These are phyloP conservation scores for Podospora comata DNA, from an alignment of 495 filamentous ascomycete species.

Conservation along the genomic window DNA sequence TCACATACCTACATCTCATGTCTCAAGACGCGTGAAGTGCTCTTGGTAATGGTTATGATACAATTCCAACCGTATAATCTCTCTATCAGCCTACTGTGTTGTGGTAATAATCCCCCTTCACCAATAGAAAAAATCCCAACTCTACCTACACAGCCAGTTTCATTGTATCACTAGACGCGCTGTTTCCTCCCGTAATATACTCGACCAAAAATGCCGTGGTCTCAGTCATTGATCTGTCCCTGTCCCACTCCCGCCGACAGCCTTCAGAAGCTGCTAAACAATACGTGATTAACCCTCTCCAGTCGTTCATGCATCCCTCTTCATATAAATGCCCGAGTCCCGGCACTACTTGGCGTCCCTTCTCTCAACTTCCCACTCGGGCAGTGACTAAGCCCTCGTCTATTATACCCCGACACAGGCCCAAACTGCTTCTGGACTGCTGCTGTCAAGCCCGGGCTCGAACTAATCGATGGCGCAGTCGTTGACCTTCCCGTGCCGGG, in stretches of 20 bases:
- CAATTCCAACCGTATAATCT: not conserved
- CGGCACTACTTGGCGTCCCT: not conserved
- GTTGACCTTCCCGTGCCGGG: conserved; percentile 2
- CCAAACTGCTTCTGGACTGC: conserved; percentile 38
- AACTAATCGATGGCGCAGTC: conserved; percentile 24
- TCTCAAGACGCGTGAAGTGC: not conserved
- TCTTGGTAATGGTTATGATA: not conserved
- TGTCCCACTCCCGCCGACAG: not conserved
- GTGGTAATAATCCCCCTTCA: not conserved
- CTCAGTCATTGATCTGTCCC: not conserved
- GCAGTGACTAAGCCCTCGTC: not conserved
- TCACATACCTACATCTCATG: not conserved
- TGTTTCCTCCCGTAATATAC: not conserved
- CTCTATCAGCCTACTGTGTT: not conserved
- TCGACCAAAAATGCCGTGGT: not conserved
- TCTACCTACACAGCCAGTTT: not conserved
- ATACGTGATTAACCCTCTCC: not conserved
- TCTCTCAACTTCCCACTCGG: not conserved
- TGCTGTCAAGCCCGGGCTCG: conserved; percentile 38
- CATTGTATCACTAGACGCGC: not conserved
- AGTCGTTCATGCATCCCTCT: not conserved
- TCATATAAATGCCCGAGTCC: not conserved
- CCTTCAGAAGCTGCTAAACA: not conserved
- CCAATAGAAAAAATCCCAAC: not conserved
- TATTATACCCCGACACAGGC: conserved; percentile 6